Evolutionary conservation across 345 rosid genomes (phyloP).

Genomic region (Citrus australasica): DNA sequence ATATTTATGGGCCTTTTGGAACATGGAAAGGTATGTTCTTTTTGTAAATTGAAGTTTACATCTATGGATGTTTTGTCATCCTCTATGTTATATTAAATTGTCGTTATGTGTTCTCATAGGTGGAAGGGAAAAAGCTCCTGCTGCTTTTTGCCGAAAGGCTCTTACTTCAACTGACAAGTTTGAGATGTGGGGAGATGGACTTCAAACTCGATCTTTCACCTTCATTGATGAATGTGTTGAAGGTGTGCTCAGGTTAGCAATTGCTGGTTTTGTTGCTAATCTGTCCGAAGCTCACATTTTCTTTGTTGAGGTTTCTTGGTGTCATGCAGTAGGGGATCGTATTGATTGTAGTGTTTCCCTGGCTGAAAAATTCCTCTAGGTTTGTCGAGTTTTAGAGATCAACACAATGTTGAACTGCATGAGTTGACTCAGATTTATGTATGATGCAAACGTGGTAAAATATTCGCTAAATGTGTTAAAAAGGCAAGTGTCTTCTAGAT

Average conservation of each 20-base stretch:
- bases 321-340: background rate
- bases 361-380: background rate
- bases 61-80: background rate
- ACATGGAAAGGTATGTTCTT: constrained; percentile 88
- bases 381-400: background rate
- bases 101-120: constrained; percentile 37
- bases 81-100: background rate
- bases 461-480: background rate
- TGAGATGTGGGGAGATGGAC: constrained; percentile 99
- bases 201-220: constrained; percentile 95
- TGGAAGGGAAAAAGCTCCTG: constrained; percentile 99
- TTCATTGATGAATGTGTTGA: constrained; percentile 99
- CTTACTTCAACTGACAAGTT: constrained; percentile 79
- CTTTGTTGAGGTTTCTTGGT: background rate
- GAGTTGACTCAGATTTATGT: background rate
- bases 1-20: constrained; percentile 98
- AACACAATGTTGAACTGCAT: background rate
- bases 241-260: constrained; percentile 82
- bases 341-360: background rate
- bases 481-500: background rate
- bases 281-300: background rate
- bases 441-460: background rate
- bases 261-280: background rate
- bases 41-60: background rate
- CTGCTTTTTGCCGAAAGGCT: constrained; percentile 97